Evolutionary conservation across 2,329 filamentous ascomycete genomes (phyloP).

Genomic region (Pseudogymnoascus sp.): DNA sequence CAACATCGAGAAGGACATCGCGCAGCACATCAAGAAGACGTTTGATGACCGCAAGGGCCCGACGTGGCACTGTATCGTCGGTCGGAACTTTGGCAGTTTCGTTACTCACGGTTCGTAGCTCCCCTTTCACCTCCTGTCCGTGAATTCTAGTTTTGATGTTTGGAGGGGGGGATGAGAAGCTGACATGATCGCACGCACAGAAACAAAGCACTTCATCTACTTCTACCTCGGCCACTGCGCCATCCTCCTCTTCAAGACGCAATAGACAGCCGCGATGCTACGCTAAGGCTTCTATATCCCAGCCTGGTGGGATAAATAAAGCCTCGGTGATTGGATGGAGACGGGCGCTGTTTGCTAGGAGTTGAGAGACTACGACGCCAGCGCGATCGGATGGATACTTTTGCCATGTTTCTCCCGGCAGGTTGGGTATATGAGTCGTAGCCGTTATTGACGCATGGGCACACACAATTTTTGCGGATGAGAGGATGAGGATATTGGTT

Average conservation of each 20-base stretch:
- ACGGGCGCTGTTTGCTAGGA: neutral
- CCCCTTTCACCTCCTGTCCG: neutral
- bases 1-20: conserved; percentile 81
- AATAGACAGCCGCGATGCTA: conserved; percentile 44
- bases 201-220: conserved; percentile 99
- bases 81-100: conserved; percentile 97
- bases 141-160: neutral
- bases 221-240: conserved; percentile 99
- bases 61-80: conserved; percentile 99
- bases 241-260: conserved; percentile 97
- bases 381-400: neutral
- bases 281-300: neutral
- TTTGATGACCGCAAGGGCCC: conserved; percentile 96
- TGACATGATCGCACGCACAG: conserved; percentile 39
- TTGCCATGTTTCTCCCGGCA: neutral
- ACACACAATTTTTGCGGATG: neutral
- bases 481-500: neutral
- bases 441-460: neutral
- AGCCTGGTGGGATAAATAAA: neutral
- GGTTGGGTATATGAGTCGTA: conserved; percentile 5
- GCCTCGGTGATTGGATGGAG: neutral
- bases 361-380: neutral
- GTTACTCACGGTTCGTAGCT: conserved; percentile 77
- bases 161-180: neutral
- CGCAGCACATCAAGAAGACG: conserved; percentile 94